Conservation (phyloP, 306 rosid species). For the Purshia tridentata region DNA sequence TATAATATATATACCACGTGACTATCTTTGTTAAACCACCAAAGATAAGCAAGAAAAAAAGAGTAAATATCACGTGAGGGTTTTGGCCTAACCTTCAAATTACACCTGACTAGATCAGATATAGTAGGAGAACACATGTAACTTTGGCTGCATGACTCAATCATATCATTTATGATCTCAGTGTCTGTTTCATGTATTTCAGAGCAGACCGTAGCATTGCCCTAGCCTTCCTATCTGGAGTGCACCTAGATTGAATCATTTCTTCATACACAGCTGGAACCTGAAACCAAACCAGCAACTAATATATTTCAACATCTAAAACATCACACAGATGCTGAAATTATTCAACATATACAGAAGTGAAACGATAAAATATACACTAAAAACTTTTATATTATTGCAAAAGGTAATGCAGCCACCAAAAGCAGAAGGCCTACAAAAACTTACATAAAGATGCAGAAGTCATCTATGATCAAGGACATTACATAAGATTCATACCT, state of each 20-base stretch:
- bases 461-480: constrained; percentile 6
- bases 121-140: constrained; percentile 1
- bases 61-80: background rate
- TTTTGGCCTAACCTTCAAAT: constrained; percentile 43
- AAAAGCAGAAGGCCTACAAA: background rate
- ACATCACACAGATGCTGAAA: constrained; percentile 15
- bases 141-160: constrained; percentile 26
- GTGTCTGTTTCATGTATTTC: constrained; percentile 73
- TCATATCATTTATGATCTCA: constrained; percentile 43
- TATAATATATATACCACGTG: no score
- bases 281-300: constrained; percentile 52
- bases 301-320: background rate
- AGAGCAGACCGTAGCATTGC: constrained; percentile 94
- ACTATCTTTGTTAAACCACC: background rate
- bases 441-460: background rate
- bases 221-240: constrained; percentile 90
- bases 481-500: constrained; percentile 42
- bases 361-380: background rate
- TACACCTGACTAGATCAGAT: constrained; percentile 22
- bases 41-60: background rate
- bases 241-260: constrained; percentile 76
- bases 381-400: background rate
- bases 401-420: background rate
- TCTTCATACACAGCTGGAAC: constrained; percentile 93
- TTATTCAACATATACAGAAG: constrained; percentile 11